Percentiles rank a stretch among this genome's conserved stretches.
Evolutionary conservation across 2,329 filamentous ascomycete genomes (phyloP).

Genomic region (Alternaria infectoria): DNA sequence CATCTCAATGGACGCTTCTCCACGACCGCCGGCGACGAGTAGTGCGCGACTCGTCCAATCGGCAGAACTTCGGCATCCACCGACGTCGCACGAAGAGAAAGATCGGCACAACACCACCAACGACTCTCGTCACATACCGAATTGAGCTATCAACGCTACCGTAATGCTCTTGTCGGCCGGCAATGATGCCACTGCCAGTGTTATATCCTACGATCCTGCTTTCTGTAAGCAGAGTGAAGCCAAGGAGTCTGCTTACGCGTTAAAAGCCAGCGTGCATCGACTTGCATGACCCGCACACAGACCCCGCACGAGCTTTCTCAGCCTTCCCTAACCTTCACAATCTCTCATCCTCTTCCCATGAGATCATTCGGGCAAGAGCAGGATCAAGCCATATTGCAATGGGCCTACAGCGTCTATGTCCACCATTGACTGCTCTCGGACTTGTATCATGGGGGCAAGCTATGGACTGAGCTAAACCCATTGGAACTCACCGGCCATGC

Average conservation of each 20-base stretch:
- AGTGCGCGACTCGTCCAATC: slow-evolving; percentile 5
- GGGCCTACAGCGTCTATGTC: not conserved
- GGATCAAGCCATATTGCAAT: not conserved
- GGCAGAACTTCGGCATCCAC: not conserved
- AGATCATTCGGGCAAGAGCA: not conserved
- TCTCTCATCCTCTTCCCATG: not conserved
- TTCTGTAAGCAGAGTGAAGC: not conserved
- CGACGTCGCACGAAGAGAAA: not conserved
- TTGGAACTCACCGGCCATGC: slow-evolving; percentile 10
- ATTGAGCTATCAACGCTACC: not conserved
- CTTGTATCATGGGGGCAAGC: not conserved
- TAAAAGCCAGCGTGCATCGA: not conserved
- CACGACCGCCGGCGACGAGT: not conserved
- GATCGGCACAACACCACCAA: slow-evolving; percentile 3
- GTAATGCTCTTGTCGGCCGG: not conserved
- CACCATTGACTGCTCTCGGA: not conserved
- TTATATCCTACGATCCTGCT: not conserved
- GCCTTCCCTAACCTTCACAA: not conserved
- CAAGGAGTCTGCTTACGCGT: not conserved
- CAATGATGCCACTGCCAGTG: too few species aligned
- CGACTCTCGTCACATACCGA: not conserved
- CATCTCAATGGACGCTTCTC: not conserved
- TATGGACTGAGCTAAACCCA: not conserved
- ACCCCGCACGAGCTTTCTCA: not conserved
- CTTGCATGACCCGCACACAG: not conserved